These are phyloP conservation scores for Heliamphora pulchella DNA, from an alignment of 179 eudicot species.

Conservation along the genomic window DNA sequence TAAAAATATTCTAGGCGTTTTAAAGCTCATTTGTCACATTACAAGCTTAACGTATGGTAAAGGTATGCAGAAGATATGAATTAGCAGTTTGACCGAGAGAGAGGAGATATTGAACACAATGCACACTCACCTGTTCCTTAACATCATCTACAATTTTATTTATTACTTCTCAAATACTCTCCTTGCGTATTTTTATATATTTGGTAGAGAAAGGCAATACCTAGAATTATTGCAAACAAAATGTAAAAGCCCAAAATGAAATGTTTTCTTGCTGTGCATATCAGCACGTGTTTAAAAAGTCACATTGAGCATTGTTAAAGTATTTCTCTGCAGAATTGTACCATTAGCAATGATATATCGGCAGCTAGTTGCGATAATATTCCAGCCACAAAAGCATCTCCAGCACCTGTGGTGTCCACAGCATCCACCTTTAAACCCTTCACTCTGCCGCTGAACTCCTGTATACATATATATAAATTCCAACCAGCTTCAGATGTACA, in stretches of 20 bases:
- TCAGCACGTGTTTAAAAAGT: background rate
- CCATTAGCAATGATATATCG: slow-evolving; percentile 68
- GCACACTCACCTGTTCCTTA: background rate
- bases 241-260: background rate
- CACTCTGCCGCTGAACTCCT: slow-evolving; percentile 85
- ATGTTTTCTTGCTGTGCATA: background rate
- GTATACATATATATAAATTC: slow-evolving; percentile 15
- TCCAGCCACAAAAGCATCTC: slow-evolving; percentile 98
- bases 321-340: slow-evolving; percentile 15
- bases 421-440: slow-evolving; percentile 66
- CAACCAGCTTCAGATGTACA: slow-evolving; percentile 13
- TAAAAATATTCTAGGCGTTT: too few species aligned
- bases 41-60: too few species aligned
- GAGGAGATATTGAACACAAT: background rate
- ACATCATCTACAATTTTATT: background rate
- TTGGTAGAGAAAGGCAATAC: too few species aligned
- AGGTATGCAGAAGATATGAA: too few species aligned
- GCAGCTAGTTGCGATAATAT: slow-evolving; percentile 62
- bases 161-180: background rate
- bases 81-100: background rate
- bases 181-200: background rate
- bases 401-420: slow-evolving; percentile 95
- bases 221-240: too few species aligned
- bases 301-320: background rate
- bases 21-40: too few species aligned